A percentile compares a stretch with the other conserved stretches of the same genome.
These are phyloP conservation scores for Penicillium chermesinum DNA, from an alignment of 495 filamentous ascomycete genomes.

Conservation along the genomic window DNA sequence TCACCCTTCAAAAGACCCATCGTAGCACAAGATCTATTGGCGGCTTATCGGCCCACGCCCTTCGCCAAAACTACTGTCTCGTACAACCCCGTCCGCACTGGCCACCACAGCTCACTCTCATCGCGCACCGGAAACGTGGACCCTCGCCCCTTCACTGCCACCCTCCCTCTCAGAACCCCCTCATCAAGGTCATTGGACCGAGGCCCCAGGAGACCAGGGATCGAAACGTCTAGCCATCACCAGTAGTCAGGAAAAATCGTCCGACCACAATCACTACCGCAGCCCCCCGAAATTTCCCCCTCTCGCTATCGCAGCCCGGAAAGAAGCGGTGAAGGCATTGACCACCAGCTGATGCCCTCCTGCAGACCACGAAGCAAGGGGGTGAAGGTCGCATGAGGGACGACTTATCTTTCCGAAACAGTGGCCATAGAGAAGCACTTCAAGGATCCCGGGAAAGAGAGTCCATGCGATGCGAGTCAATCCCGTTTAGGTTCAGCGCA, in stretches of 20 bases:
- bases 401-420: background rate
- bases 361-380: slow-evolving; percentile 23
- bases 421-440: too few species aligned
- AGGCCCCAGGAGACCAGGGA: too few species aligned
- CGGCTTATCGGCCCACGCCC: background rate
- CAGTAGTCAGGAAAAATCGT: too few species aligned
- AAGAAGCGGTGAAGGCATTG: slow-evolving; percentile 22
- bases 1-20: too few species aligned
- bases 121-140: too few species aligned
- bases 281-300: too few species aligned
- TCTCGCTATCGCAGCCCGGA: background rate
- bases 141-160: too few species aligned
- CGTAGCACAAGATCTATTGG: background rate
- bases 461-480: background rate
- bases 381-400: background rate
- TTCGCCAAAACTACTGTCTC: background rate
- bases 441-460: too few species aligned
- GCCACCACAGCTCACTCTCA: background rate
- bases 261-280: too few species aligned
- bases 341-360: slow-evolving; percentile 16
- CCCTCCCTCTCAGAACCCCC: too few species aligned
- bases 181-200: too few species aligned
- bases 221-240: too few species aligned
- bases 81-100: background rate
- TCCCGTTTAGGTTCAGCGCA: background rate